A percentile compares a stretch with the other conserved stretches of the same genome.
These are phyloP conservation scores for Alternaria arborescens DNA, from an alignment of 2,329 filamentous ascomycete genomes.

Conservation along the genomic window DNA sequence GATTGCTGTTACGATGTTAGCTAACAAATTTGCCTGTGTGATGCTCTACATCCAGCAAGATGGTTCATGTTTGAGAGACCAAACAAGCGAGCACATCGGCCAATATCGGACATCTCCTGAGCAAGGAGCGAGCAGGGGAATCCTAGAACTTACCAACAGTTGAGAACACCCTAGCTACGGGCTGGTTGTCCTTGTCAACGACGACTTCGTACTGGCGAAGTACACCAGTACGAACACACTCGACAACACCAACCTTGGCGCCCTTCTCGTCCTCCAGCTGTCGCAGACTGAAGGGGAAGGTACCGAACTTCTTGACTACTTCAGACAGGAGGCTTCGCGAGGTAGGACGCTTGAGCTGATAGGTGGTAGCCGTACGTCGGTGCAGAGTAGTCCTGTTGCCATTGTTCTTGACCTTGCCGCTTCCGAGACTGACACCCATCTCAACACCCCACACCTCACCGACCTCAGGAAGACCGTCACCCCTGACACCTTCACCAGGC, in stretches of 20 bases:
- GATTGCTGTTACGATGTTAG: slow-evolving; percentile 69
- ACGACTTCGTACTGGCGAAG: slow-evolving; percentile 96
- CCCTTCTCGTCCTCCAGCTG: slow-evolving; percentile 97
- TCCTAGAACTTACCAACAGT: slow-evolving; percentile 90
- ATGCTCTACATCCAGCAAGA: neutral
- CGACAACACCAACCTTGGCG: slow-evolving; percentile 93
- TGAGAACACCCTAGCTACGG: slow-evolving; percentile 86
- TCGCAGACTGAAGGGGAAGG: slow-evolving; percentile 96
- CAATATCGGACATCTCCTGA: neutral
- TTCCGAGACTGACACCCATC: slow-evolving; percentile 88
- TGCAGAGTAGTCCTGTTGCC: slow-evolving; percentile 88
- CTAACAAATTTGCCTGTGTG: neutral
- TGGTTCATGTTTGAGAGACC: neutral
- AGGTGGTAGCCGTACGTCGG: slow-evolving; percentile 90
- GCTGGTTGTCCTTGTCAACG: slow-evolving; percentile 86
- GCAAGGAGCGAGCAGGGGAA: slow-evolving; percentile 5
- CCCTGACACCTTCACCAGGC: slow-evolving; percentile 85
- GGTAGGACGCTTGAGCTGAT: slow-evolving; percentile 91
- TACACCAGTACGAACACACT: slow-evolving; percentile 92
- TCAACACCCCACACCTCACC: slow-evolving; percentile 98
- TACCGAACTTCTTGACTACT: slow-evolving; percentile 95
- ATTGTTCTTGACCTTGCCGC: slow-evolving; percentile 93
- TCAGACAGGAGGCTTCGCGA: slow-evolving; percentile 93
- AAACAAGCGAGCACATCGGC: neutral
- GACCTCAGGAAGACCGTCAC: slow-evolving; percentile 86